phyloP scores from a whole-genome alignment of 495 filamentous ascomycete species.

The Polyplosphaeria fusca region DNA sequence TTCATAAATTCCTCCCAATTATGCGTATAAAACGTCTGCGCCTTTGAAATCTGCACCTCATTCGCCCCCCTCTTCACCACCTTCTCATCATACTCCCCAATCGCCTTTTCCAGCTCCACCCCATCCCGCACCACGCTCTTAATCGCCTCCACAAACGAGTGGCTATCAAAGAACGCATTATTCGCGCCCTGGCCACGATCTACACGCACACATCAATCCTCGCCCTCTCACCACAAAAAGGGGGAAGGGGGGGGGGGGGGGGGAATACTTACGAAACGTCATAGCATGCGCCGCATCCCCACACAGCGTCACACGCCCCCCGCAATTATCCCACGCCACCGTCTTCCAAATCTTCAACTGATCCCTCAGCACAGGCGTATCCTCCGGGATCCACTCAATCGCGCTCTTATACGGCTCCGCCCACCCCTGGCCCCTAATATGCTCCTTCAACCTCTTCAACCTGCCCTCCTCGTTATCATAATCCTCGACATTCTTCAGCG shows the following conservation, averaged over 20 bases:
- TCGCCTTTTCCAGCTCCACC: background rate
- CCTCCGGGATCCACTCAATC: slow-evolving; percentile 46
- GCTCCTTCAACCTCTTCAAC: slow-evolving; percentile 44
- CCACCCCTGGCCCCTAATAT: slow-evolving; percentile 32
- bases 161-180: slow-evolving; percentile 41
- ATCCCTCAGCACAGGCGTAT: slow-evolving; percentile 43
- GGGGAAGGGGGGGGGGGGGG: background rate
- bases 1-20: slow-evolving; percentile 20
- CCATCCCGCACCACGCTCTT: slow-evolving; percentile 1
- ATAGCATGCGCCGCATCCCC: slow-evolving; percentile 64
- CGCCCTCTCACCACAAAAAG: too few species aligned
- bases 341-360: slow-evolving; percentile 44
- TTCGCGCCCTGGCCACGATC: slow-evolving; percentile 56
- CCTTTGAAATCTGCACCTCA: slow-evolving; percentile 23
- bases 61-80: slow-evolving; percentile 13
- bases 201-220: too few species aligned
- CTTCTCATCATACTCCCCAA: slow-evolving; percentile 14
- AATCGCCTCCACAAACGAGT: slow-evolving; percentile 15
- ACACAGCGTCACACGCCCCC: slow-evolving; percentile 50
- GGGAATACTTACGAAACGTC: slow-evolving; percentile 54
- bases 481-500: slow-evolving; percentile 23
- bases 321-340: slow-evolving; percentile 49
- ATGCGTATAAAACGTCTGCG: slow-evolving; percentile 19
- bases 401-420: slow-evolving; percentile 45
- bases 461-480: slow-evolving; percentile 35